Conservation (phyloP, 1,284 basidiomycete genomes). For the Stygiomarasmius scandens region DNA sequence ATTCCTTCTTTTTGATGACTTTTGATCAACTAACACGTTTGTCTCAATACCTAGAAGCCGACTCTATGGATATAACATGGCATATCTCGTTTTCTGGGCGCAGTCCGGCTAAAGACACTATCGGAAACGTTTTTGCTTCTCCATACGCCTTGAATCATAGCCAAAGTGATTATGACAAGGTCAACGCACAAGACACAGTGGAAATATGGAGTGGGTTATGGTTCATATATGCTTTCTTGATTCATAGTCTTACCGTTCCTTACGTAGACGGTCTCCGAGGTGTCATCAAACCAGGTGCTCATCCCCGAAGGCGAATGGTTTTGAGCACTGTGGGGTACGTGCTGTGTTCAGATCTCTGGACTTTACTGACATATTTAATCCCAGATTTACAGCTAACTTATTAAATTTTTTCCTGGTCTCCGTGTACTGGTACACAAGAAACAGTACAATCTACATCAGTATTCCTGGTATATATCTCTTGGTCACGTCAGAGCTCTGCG, state of each 20-base stretch:
- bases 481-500: conserved; percentile 8
- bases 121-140: conserved; percentile 13
- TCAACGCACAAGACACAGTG: conserved; percentile 19
- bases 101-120: conserved; percentile 19
- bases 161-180: conserved; percentile 20
- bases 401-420: conserved; percentile 17
- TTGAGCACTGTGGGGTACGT: not conserved
- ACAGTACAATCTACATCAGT: conserved; percentile 29
- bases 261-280: not conserved
- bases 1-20: not conserved
- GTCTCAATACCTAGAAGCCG: conserved; percentile 16
- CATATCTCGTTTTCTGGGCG: conserved; percentile 29
- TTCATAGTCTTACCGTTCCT: not conserved
- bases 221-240: not conserved
- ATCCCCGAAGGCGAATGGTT: not conserved
- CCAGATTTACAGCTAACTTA: not conserved
- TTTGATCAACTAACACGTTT: not conserved
- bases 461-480: conserved; percentile 24
- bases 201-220: conserved; percentile 24
- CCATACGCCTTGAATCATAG: conserved; percentile 17
- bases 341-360: not conserved
- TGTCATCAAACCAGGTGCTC: not conserved
- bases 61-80: conserved; percentile 31
- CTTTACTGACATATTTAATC: not conserved
- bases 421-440: conserved; percentile 34